phyloP scores from a whole-genome alignment of 805 yeast genomes.

The Vanderwaltozyma yarrowii region DNA sequence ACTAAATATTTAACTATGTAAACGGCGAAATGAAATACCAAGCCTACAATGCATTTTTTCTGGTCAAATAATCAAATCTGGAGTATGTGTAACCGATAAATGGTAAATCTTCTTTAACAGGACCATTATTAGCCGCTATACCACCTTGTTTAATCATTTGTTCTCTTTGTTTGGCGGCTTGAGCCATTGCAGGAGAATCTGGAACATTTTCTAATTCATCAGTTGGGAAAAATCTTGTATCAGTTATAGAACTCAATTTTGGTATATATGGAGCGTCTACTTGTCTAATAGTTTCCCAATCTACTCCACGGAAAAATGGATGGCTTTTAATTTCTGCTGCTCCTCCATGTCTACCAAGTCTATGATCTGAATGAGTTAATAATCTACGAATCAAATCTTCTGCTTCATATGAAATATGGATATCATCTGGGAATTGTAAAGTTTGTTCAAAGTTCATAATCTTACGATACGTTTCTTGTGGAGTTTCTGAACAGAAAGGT shows the following conservation, averaged over 20 bases:
- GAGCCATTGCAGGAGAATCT: constrained; percentile 67
- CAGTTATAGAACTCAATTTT: constrained; percentile 82
- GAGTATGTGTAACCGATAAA: constrained; percentile 96
- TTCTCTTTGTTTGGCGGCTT: constrained; percentile 58
- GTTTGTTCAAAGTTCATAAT: constrained; percentile 88
- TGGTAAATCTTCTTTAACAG: constrained; percentile 72
- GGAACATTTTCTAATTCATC: constrained; percentile 94
- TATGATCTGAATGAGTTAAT: constrained; percentile 65
- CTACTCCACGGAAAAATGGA: constrained; percentile 92
- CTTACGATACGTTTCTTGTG: constrained; percentile 87
- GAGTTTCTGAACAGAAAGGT: constrained; percentile 90
- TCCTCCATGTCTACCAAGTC: constrained; percentile 84
- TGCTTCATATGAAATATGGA: constrained; percentile 78
- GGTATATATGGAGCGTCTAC: constrained; percentile 94
- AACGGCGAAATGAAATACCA: no score
- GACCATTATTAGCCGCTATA: constrained; percentile 33
- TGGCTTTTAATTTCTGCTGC: constrained; percentile 85
- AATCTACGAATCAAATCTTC: constrained; percentile 76
- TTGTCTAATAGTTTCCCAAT: constrained; percentile 80
- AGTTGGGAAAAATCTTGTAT: constrained; percentile 95
- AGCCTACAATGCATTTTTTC: constrained; percentile 40
- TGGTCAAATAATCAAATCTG: constrained; percentile 83
- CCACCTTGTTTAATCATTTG: constrained; percentile 37
- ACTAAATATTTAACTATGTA: no score
- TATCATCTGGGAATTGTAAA: constrained; percentile 80